phyloP scores from a whole-genome alignment of 192 early-diverging fungal species.

The Coemansia sp. region DNA sequence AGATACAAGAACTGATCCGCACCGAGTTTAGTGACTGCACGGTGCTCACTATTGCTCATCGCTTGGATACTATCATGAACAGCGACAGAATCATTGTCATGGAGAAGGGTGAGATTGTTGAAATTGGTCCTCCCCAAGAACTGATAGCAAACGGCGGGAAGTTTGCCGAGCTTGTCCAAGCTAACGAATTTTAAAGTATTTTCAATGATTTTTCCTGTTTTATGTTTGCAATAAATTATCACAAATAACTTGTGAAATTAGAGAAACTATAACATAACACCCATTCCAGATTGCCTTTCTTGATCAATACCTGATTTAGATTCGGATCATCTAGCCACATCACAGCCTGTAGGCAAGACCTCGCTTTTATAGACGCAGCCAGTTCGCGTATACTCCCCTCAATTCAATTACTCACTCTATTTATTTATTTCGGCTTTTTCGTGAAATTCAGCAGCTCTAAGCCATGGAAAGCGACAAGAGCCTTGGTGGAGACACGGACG shows the following conservation, averaged over 20 bases:
- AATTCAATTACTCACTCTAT: not conserved
- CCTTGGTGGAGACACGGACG: not conserved
- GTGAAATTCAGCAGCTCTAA: not conserved
- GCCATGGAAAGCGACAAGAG: conserved; percentile 8
- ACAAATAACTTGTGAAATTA: too few relatives aligned
- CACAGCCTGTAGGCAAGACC: too few relatives aligned
- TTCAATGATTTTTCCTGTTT: not conserved
- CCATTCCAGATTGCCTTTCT: too few relatives aligned
- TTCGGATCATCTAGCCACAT: too few relatives aligned
- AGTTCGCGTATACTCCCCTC: not conserved
- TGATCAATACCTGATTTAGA: too few relatives aligned
- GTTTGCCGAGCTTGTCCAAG: conserved; percentile 13
- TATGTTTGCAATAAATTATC: not conserved
- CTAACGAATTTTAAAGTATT: not conserved
- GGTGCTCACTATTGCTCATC: conserved; percentile 71
- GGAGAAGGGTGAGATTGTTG: conserved; percentile 19
- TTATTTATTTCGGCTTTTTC: not conserved
- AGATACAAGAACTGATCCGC: conserved; percentile 41
- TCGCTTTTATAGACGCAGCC: not conserved
- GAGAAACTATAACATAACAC: too few relatives aligned
- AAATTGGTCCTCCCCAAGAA: conserved; percentile 1
- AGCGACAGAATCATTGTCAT: conserved; percentile 66
- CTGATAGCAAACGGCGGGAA: conserved; percentile 29
- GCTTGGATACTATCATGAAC: conserved; percentile 64
- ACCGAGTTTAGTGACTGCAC: conserved; percentile 54